Conservation (phyloP, 202 grass and related monocot species). For the Hordeum pubiflorum region DNA sequence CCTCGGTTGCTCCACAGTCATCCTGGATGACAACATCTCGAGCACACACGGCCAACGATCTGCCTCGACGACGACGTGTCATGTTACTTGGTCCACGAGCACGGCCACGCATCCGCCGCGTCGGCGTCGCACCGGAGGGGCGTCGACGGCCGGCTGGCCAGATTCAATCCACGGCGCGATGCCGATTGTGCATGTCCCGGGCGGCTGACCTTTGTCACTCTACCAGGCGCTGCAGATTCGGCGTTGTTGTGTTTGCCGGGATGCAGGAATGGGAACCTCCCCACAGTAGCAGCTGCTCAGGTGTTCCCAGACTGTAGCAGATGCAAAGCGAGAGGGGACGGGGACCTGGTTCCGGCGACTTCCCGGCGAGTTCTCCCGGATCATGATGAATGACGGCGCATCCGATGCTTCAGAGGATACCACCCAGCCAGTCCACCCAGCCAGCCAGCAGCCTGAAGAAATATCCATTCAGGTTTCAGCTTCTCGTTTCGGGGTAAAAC, state of each 20-base stretch:
- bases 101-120: neutral
- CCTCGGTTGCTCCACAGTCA: neutral
- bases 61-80: neutral
- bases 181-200: neutral
- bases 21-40: neutral
- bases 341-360: neutral
- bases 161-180: neutral
- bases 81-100: neutral
- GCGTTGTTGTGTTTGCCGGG: neutral
- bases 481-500: neutral
- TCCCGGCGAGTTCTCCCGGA: neutral
- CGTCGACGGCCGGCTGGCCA: neutral
- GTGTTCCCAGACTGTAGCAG: neutral
- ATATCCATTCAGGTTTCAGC: neutral
- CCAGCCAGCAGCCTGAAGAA: neutral
- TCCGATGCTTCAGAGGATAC: neutral
- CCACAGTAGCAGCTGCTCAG: neutral
- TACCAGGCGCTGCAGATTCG: neutral
- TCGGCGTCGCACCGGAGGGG: neutral
- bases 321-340: slow-evolving; percentile 18
- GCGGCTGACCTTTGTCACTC: neutral
- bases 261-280: neutral
- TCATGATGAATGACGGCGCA: neutral
- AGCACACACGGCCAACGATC: neutral
- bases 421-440: no score